Evolutionary conservation across 2,329 filamentous ascomycete species (phyloP), one percentile per base, ranked within the genome.

Genomic region (Pezicula rhizophila): DNA sequence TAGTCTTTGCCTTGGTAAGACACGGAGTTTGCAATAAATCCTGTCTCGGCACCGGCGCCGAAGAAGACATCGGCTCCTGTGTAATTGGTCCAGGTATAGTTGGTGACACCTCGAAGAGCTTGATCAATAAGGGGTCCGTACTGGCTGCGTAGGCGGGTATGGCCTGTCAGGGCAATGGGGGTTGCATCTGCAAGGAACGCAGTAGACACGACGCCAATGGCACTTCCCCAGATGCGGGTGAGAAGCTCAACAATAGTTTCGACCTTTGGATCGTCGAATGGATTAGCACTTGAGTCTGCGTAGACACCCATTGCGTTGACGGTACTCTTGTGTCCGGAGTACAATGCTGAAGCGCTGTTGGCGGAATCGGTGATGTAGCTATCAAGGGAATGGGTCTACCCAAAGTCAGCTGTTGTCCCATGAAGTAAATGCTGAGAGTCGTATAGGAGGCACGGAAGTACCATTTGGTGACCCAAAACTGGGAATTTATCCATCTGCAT

Each of bases 281-380:
- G 69, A 58, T 85, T 76, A 11, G 78, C 72, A 42, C 85, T 89
- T 0, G 85, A 89, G 64, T 95, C 89, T 38, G 77, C 86, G 51
- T 93, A 91, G 28, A 92, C 77, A 56, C 76, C 86, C 68, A 93
- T 79, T 25, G 86, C 85, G 61, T 93, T 91, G 56, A 92, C 87
- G 0, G 82, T 86, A 61, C 80, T 85, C 76, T 93, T 93, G 73
- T 93, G 88, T 31, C 89, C 89, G 20, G 79, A 82, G 71, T 92
- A 93, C 15, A 93, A 73, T 14, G 88, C 86, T 39, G 85, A 88
- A 4, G 88, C 88, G 5, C 85, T 89, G 70, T 93, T 93, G 68
- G 89, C 89, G 52, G 84, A 89, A 66, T 93, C 88, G 34, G 88
- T 93, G 64, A 93, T 92, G 74, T 87, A 92, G 44, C 76, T 82